Conservation (phyloP, 805 yeast species). For the Kuraishia floccosa region DNA sequence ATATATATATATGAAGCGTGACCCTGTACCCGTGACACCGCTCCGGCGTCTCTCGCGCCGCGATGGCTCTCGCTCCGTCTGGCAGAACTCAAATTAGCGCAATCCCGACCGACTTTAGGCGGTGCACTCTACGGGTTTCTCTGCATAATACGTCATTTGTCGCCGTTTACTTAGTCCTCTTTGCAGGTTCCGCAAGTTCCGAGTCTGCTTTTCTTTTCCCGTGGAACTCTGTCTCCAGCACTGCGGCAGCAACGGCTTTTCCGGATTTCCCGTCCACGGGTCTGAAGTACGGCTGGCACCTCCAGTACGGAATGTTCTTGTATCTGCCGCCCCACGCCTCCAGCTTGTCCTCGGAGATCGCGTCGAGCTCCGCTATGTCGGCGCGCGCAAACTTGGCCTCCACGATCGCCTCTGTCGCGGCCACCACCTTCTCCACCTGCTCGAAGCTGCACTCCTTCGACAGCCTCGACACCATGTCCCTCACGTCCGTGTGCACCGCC, state of each 20-base stretch:
- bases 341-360: constrained; percentile 36
- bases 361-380: constrained; percentile 46
- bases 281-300: constrained; percentile 92
- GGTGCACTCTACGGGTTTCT: no score
- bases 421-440: constrained; percentile 36
- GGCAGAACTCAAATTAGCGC: no score
- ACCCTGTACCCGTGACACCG: no score
- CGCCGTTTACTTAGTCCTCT: no score
- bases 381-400: constrained; percentile 37
- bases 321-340: constrained; percentile 76
- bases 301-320: constrained; percentile 82
- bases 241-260: constrained; percentile 20
- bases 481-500: constrained; percentile 62
- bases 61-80: no score
- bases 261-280: constrained; percentile 71
- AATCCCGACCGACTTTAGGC: no score
- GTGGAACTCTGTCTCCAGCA: constrained; percentile 8
- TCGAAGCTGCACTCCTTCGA: constrained; percentile 31
- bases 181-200: no score
- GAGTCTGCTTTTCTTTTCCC: no score
- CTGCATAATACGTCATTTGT: no score
- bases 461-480: constrained; percentile 55
- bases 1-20: no score
- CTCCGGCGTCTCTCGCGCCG: no score
- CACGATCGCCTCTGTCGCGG: constrained; percentile 58